phyloP scores from a whole-genome alignment of 2,329 filamentous ascomycete species.

The Diaporthe citrichinensis region DNA sequence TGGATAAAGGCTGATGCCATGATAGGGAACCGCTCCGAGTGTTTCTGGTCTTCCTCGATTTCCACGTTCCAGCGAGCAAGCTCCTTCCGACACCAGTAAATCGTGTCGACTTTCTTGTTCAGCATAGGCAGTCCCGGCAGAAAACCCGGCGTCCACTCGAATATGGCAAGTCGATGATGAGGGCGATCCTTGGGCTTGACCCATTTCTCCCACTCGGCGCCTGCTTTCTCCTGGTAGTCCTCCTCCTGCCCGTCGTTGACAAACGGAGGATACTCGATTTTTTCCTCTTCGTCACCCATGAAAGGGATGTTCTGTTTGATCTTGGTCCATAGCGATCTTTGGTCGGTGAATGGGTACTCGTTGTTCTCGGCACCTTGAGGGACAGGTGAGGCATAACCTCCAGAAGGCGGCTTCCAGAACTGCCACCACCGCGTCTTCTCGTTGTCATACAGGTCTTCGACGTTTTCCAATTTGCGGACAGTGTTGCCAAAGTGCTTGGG shows the following conservation, averaged over 20 bases:
- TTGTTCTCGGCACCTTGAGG: conserved; percentile 67
- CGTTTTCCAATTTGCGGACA: conserved; percentile 63
- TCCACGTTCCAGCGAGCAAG: conserved; percentile 90
- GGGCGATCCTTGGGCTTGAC: conserved; percentile 86
- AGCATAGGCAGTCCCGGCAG: conserved; percentile 84
- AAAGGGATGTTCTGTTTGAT: conserved; percentile 67
- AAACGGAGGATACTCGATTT: conserved; percentile 72
- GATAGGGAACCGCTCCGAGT: conserved; percentile 87
- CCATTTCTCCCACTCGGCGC: conserved; percentile 86
- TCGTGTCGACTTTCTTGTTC: conserved; percentile 93
- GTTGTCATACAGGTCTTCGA: conserved; percentile 63
- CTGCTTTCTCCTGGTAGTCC: conserved; percentile 66
- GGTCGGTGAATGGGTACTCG: conserved; percentile 57
- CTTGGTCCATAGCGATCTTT: conserved; percentile 62
- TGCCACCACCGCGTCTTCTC: conserved; percentile 69
- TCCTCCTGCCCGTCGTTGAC: conserved; percentile 73
- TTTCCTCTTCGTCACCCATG: conserved; percentile 58
- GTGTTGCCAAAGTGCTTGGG: conserved; percentile 61
- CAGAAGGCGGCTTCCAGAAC: conserved; percentile 75
- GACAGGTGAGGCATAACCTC: conserved; percentile 72
- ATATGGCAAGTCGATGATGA: conserved; percentile 81
- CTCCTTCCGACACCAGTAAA: conserved; percentile 90
- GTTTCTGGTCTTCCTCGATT: conserved; percentile 89
- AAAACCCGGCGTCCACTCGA: conserved; percentile 72
- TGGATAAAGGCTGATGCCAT: conserved; percentile 99